Evolutionary conservation across 1,139 yeast species (phyloP).

Genomic region (Suhomyces guaymorum): DNA sequence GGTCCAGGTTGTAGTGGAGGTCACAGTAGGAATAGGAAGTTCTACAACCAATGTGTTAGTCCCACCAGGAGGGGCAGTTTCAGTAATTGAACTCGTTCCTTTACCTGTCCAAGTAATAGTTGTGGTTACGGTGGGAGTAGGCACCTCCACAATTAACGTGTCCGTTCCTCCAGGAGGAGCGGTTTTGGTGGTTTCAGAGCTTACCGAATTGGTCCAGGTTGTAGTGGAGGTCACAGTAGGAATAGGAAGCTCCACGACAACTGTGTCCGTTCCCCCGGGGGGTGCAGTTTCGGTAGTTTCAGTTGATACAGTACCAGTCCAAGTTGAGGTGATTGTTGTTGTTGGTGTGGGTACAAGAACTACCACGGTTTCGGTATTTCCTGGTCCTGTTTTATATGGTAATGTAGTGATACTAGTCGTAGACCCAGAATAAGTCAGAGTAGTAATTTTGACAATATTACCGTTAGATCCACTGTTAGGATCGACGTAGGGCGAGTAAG

Average conservation of each 20-base stretch:
- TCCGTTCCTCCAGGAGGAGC: slow-evolving; percentile 17
- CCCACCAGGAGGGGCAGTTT: slow-evolving; percentile 15
- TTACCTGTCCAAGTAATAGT: slow-evolving; percentile 10
- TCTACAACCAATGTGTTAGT: slow-evolving; percentile 15
- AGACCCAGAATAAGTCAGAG: too few species aligned
- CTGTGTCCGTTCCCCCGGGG: slow-evolving; percentile 12
- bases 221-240: slow-evolving; percentile 22
- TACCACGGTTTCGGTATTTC: too few species aligned
- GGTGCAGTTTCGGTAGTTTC: slow-evolving; percentile 12
- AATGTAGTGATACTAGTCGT: too few species aligned
- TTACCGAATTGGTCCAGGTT: slow-evolving; percentile 17
- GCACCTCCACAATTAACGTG: slow-evolving; percentile 20
- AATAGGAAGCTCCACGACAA: slow-evolving; percentile 12
- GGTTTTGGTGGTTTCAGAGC: slow-evolving; percentile 18
- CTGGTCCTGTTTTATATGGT: too few species aligned
- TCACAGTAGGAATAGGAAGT: slow-evolving; percentile 17
- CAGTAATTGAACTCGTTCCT: slow-evolving; percentile 5
- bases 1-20: slow-evolving; percentile 18
- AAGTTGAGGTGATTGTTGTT: slow-evolving; percentile 9
- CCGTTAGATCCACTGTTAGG: not conserved
- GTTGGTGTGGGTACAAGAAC: slow-evolving; percentile 18
- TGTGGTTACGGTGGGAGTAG: slow-evolving; percentile 15
- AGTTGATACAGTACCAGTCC: slow-evolving; percentile 10
- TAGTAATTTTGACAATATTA: too few species aligned
- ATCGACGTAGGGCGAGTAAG: too few species aligned